Conservation (phyloP, 805 yeast genomes). For the Zygotorulaspora sp. region DNA sequence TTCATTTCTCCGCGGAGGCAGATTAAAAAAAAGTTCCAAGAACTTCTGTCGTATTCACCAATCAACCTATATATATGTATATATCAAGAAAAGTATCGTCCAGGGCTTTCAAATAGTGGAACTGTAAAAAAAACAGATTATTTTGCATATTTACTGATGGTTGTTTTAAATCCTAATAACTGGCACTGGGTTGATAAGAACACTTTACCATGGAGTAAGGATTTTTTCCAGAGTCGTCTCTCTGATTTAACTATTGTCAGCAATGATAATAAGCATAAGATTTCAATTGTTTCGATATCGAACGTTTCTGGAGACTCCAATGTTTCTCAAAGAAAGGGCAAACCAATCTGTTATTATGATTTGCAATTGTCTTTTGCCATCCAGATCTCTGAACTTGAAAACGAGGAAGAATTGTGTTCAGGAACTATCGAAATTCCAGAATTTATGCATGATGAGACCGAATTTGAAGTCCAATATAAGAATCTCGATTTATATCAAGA, state of each 20-base stretch:
- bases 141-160: slow-evolving; percentile 41
- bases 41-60: background rate
- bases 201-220: slow-evolving; percentile 59
- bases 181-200: slow-evolving; percentile 76
- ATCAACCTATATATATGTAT: background rate
- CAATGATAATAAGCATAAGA: slow-evolving; percentile 21
- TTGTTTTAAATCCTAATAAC: slow-evolving; percentile 67
- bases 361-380: slow-evolving; percentile 49
- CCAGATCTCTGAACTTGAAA: slow-evolving; percentile 32
- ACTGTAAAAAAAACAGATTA: no score
- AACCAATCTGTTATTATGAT: slow-evolving; percentile 71
- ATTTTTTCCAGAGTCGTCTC: slow-evolving; percentile 44
- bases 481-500: slow-evolving; percentile 39
- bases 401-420: slow-evolving; percentile 35
- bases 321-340: slow-evolving; percentile 80
- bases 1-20: no score
- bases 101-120: no score
- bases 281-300: slow-evolving; percentile 39
- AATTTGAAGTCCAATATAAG: slow-evolving; percentile 55
- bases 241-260: slow-evolving; percentile 17
- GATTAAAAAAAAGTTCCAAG: slow-evolving; percentile 5
- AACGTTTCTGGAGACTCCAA: slow-evolving; percentile 68
- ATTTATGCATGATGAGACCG: slow-evolving; percentile 72
- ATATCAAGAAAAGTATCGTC: no score
- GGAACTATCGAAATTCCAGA: slow-evolving; percentile 56